A percentile compares a stretch with the other conserved stretches of the same genome.
These are phyloP conservation scores for Astrocystis sublimbata DNA, from an alignment of 495 filamentous ascomycete species.

Conservation along the genomic window DNA sequence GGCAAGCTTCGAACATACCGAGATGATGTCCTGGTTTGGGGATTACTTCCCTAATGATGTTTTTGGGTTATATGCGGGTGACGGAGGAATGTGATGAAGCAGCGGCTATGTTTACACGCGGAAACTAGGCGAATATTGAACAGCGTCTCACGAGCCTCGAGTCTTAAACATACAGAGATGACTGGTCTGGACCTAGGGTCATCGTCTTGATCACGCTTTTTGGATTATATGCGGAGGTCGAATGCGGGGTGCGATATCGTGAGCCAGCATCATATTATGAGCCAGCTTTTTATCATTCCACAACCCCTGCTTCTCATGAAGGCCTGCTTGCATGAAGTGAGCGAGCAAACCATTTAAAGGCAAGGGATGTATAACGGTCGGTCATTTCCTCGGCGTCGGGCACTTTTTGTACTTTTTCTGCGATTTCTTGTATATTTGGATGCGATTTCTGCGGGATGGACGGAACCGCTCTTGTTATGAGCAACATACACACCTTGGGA, in stretches of 20 bases:
- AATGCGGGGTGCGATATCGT: too few species aligned
- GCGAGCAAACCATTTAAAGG: background rate
- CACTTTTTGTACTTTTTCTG: background rate
- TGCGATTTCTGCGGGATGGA: background rate
- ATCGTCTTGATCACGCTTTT: too few species aligned
- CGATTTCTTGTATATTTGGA: background rate
- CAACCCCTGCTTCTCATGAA: background rate
- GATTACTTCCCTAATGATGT: slow-evolving; percentile 68
- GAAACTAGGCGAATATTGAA: too few species aligned
- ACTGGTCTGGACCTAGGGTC: too few species aligned
- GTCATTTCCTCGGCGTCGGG: background rate
- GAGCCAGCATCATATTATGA: too few species aligned
- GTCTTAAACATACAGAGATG: background rate
- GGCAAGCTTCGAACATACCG: slow-evolving; percentile 69
- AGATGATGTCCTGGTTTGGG: slow-evolving; percentile 66
- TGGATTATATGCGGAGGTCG: too few species aligned
- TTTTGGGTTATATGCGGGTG: slow-evolving; percentile 48
- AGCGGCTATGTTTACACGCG: too few species aligned
- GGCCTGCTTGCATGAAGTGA: background rate
- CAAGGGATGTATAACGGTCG: background rate
- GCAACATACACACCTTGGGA: background rate
- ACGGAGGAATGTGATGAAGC: slow-evolving; percentile 24
- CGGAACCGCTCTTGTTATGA: background rate
- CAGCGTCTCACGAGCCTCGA: too few species aligned
- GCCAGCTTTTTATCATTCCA: too few species aligned